Evolutionary conservation across 768 basidiomycete genomes (phyloP).

Genomic region (Calocybe indica): DNA sequence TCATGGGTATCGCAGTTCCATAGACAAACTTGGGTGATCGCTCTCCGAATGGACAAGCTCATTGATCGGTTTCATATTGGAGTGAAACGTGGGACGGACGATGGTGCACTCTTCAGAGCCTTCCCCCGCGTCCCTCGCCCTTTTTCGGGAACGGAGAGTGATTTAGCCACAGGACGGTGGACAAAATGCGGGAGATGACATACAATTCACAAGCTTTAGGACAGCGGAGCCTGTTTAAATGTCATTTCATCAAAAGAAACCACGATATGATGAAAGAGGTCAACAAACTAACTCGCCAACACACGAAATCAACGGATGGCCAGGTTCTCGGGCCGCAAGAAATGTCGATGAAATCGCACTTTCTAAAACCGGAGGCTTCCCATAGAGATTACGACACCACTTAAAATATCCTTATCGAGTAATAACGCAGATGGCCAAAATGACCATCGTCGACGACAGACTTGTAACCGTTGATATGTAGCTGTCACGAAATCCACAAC

Average conservation of each 20-base stretch:
- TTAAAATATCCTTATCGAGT: not conserved
- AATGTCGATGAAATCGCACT: constrained; percentile 37
- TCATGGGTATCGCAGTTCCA: too few relatives aligned
- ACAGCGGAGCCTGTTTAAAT: too few relatives aligned
- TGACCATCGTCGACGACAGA: too few relatives aligned
- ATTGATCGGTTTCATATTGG: too few relatives aligned
- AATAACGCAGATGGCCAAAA: too few relatives aligned
- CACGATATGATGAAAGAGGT: too few relatives aligned
- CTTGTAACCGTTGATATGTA: too few relatives aligned
- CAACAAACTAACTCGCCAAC: constrained; percentile 1
- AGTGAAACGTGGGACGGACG: not conserved
- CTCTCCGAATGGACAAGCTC: too few relatives aligned
- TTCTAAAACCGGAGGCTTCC: constrained; percentile 6
- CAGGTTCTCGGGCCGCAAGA: constrained; percentile 13
- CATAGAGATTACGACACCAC: not conserved
- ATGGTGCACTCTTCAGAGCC: not conserved
- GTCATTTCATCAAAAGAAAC: too few relatives aligned
- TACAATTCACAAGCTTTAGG: not conserved
- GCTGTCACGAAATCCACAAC: too few relatives aligned
- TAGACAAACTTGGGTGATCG: too few relatives aligned
- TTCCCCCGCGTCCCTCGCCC: constrained; percentile 10
- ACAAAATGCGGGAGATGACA: not conserved
- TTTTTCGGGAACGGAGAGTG: not conserved
- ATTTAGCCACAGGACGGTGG: not conserved
- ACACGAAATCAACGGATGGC: constrained; percentile 33